Evolutionary conservation across 768 basidiomycete species (phyloP), one percentile per base, ranked within the genome.

Genomic region (Suillus clintonianus): DNA sequence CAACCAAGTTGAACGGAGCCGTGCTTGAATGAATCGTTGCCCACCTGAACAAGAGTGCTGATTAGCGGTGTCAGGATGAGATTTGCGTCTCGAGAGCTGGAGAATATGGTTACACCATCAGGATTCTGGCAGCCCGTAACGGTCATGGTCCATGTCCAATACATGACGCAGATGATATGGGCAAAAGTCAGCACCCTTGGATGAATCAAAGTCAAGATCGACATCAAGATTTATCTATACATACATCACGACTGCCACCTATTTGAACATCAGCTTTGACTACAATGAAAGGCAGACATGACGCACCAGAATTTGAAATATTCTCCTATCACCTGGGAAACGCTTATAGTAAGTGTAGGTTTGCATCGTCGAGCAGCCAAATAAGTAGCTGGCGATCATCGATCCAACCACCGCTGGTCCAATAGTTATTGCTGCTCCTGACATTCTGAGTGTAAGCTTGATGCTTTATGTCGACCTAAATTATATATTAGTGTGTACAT

Each of bases 281-380:
- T 45, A 11, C 24, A 22, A n/a, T 10, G 24, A 27, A 13, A 22
- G 15, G n/a, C 17, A 37, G 10, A 32, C 14, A 61, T 2, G 7
- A 62, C 60, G 37, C 53, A 64, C 63, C 41, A 55, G 19, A 19
- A 37, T 34, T 41, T 48, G 54, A n/a, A 64, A 39, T 36, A 51
- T 24, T 17, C n/a, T 48, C 14, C 34, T 34, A 39, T 63, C 64
- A 15, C 7, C 15, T 56, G 45, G 54, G 41, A 58, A 62, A 5
- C 30, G 54, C 30, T 39, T 57, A 32, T 51, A 64, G 53, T 62
- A 64, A 19, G 45, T 48, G 27, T 56, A 48, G 4, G 61, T 48
- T 61, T 64, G 61, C 34, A 64, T 10, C 13, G 54, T 48, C 27
- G 64, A 53, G 24, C 64, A 64, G 4, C 64, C 64, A n/a, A 64